phyloP scores from a whole-genome alignment of 2,329 filamentous ascomycete species.

The Setomelanomma holmii region DNA sequence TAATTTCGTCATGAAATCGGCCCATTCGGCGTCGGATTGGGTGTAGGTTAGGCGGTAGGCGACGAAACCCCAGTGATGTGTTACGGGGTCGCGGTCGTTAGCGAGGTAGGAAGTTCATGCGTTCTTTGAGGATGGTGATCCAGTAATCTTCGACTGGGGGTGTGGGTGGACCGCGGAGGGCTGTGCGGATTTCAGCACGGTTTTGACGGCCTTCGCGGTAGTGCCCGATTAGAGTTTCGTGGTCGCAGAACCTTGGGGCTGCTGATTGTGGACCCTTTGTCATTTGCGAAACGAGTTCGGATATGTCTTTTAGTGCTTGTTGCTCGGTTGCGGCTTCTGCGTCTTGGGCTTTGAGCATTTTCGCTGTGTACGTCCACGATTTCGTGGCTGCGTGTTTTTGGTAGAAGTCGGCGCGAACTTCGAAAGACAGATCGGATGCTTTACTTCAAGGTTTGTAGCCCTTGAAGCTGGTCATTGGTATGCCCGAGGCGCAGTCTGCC shows the following conservation, averaged over 20 bases:
- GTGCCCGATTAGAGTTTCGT: slow-evolving; percentile 14
- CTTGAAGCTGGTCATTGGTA: slow-evolving; percentile 27
- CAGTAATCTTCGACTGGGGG: slow-evolving; percentile 17
- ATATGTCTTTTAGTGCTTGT: background rate
- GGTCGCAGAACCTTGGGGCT: slow-evolving; percentile 14
- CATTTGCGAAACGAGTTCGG: slow-evolving; percentile 1
- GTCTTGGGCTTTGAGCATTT: slow-evolving; percentile 11
- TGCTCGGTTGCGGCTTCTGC: background rate
- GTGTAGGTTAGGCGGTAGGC: slow-evolving; percentile 27
- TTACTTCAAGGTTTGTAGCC: slow-evolving; percentile 9
- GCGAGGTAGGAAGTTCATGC: slow-evolving; percentile 18
- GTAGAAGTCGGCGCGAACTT: slow-evolving; percentile 4
- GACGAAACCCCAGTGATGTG: slow-evolving; percentile 25
- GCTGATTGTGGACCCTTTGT: slow-evolving; percentile 12
- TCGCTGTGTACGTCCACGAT: slow-evolving; percentile 8
- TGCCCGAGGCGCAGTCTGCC: slow-evolving; percentile 12
- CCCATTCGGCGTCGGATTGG: slow-evolving; percentile 24
- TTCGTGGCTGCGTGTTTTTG: slow-evolving; percentile 9
- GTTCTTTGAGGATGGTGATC: slow-evolving; percentile 23
- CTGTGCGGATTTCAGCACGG: slow-evolving; percentile 13
- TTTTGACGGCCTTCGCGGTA: slow-evolving; percentile 21
- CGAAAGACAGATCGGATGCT: slow-evolving; percentile 7
- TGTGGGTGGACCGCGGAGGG: slow-evolving; percentile 15
- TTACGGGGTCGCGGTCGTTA: slow-evolving; percentile 7
- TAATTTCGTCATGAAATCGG: slow-evolving; percentile 17